Base-by-base conservation (phyloP, 139 green algal species). In the Penium margaritaceum region DNA sequence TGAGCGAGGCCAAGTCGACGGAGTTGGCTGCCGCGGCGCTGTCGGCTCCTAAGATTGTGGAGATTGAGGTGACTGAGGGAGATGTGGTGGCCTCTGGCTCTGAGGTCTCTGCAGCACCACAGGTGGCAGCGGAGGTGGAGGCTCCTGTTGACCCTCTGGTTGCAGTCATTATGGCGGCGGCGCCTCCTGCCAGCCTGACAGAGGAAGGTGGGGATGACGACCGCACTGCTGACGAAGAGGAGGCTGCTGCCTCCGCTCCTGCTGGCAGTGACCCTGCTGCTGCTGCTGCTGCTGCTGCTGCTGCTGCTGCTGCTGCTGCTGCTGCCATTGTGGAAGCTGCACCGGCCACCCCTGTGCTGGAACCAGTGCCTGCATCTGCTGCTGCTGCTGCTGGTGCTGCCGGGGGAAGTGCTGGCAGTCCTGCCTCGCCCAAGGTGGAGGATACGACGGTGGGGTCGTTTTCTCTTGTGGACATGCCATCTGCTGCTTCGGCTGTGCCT, bases 371-470 rank as follows among this genome's bases (percentile, higher is more conserved):
- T 7, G 51, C 21, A 15, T 5, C 51, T 33, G 46, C 46, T 27
- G 17, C 51, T 19, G 51, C 51, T 60, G 1, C 51, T 60, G 21
- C 51, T 60, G 51, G 17, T 1, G 46, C 46, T 58, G 51, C 51
- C 30, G 51, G 14, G 29, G 51, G 15, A 30, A 21, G 44, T 55
- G 44, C 4, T 60, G 51, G 24, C 17, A n/a, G n/a, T n/a, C n/a
- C n/a, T n/a, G n/a, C n/a, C n/a, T n/a, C n/a, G 6, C 64, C 64
- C 15, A 72, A 30, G 12, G 64, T 63, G 33, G 64, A 72, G 38
- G 36, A 72, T 32, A 63, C n/a, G 17, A 72, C 35, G 4, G 27
- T 72, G 32, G 64, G 64, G n/a, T 32, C 35, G 7, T 72, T 72
- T 12, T 72, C 64, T 6, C 51, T 72, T 63, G 64, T 72, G n/a